A percentile compares a stretch with the other conserved stretches of the same genome.
Conservation (phyloP, 305 asterid species). For the Solanum hybrid region DNA sequence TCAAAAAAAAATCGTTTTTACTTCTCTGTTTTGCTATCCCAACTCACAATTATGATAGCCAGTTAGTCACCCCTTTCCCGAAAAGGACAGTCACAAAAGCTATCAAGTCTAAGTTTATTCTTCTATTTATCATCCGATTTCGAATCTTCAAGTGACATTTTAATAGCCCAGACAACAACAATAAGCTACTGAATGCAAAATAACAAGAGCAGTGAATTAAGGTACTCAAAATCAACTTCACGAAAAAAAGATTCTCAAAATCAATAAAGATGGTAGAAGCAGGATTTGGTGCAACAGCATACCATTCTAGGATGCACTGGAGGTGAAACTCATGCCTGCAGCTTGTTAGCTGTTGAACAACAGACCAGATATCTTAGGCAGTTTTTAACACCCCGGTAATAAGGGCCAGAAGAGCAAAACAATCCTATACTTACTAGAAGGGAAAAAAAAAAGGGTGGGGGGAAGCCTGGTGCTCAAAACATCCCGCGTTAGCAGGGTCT, state of each 20-base stretch:
- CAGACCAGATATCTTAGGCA: neutral
- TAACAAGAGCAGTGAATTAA: neutral
- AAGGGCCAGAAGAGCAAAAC: neutral
- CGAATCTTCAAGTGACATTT: neutral
- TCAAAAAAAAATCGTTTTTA: neutral
- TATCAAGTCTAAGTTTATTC: neutral
- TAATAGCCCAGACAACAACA: neutral
- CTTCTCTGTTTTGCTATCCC: neutral
- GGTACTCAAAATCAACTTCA: neutral
- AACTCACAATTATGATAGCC: neutral
- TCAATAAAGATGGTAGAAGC: neutral
- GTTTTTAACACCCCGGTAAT: neutral
- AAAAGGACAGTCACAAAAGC: neutral
- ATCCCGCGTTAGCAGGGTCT: neutral
- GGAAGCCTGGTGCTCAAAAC: neutral
- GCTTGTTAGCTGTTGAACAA: slow-evolving; percentile 42
- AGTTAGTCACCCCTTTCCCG: neutral
- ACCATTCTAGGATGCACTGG: slow-evolving; percentile 93
- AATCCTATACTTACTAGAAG: neutral
- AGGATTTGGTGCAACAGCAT: slow-evolving; percentile 1
- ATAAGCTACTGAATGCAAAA: neutral
- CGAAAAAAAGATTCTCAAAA: neutral
- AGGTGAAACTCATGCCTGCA: slow-evolving; percentile 88
- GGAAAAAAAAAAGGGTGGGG: neutral
- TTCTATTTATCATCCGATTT: neutral